Evolutionary conservation across 768 basidiomycete genomes (phyloP), one percentile per base, ranked within the genome.

Genomic region (Boletus coccyginus): DNA sequence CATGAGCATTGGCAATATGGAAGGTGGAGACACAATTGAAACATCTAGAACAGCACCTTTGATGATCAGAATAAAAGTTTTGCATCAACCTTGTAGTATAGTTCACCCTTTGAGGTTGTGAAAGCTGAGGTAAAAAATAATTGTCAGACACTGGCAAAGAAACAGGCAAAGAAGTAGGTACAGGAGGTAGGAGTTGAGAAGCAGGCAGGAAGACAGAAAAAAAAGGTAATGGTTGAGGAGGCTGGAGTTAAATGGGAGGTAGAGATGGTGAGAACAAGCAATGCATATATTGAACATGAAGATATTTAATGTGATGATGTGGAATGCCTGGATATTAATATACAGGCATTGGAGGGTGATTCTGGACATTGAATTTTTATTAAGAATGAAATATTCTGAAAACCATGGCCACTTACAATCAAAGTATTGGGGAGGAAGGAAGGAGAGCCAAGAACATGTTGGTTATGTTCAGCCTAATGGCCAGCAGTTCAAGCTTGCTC

Each of bases 311-410:
- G 27, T 35, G 40, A 41, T 57, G 40, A 5, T 8, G 16, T 48
- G 56, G 41, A 2, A 57, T 9, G 8, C 32, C 24, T 35, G 55
- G 55, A 56, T 46, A 52, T 47, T 56, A 45, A 27, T 47, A 0
- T 2, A 53, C n/a, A 42, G 46, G 46, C 19, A 57, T 27, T 39
- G 51, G 56, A 21, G 51, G 56, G n/a, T 53, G 46, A 11, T 44
- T 41, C 45, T 57, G 17, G 24, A 36, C n/a, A n/a, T n/a, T n/a
- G n/a, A 29, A 13, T 38, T 38, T 38, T 17, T 35, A n/a, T n/a
- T 39, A 47, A 39, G 38, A 29, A 17, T 29, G 7, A 5, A 38
- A 48, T n/a, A 27, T 29, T 3, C 17, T n/a, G n/a, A n/a, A 40
- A 40, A 40, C 8, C 39, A 40, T 40, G 17, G 38, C 17, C 38